phyloP scores from a whole-genome alignment of 140 eudicot genomes.

The Bidens hawaiensis region DNA sequence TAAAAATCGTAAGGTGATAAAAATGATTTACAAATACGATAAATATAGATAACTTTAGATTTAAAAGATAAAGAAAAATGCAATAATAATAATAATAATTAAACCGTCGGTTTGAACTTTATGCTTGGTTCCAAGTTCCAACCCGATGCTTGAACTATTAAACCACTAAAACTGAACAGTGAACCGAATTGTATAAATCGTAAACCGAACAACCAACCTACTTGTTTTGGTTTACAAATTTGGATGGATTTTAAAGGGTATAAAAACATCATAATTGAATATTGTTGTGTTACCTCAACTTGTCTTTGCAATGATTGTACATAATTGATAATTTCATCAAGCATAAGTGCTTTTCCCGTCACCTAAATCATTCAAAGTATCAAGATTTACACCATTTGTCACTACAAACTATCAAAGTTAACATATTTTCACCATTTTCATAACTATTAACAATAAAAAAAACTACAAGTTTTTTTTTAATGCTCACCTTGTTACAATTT shows the following conservation, averaged over 20 bases:
- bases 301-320: slow-evolving; percentile 89
- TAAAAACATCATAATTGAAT: not conserved
- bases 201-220: not conserved
- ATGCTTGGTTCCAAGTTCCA: not conserved
- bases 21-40: not conserved
- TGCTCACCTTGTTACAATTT: slow-evolving; percentile 74
- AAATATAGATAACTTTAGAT: not conserved
- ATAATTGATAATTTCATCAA: slow-evolving; percentile 90
- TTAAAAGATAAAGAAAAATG: too few relatives aligned
- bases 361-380: slow-evolving; percentile 38
- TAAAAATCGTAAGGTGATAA: not conserved
- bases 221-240: not conserved
- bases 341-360: slow-evolving; percentile 92
- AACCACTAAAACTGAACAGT: not conserved
- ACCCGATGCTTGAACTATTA: not conserved
- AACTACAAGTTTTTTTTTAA: not conserved
- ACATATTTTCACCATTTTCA: slow-evolving; percentile 41
- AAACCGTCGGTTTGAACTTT: not conserved
- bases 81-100: not conserved
- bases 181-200: too few relatives aligned
- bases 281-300: slow-evolving; percentile 65
- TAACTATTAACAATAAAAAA: slow-evolving; percentile 26
- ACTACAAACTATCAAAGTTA: not conserved
- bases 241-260: not conserved
- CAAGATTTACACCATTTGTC: not conserved